A percentile compares a stretch with the other conserved stretches of the same genome.
Conservation (phyloP, 2,329 filamentous ascomycete species). For the Plectosphaerella plurivora region DNA sequence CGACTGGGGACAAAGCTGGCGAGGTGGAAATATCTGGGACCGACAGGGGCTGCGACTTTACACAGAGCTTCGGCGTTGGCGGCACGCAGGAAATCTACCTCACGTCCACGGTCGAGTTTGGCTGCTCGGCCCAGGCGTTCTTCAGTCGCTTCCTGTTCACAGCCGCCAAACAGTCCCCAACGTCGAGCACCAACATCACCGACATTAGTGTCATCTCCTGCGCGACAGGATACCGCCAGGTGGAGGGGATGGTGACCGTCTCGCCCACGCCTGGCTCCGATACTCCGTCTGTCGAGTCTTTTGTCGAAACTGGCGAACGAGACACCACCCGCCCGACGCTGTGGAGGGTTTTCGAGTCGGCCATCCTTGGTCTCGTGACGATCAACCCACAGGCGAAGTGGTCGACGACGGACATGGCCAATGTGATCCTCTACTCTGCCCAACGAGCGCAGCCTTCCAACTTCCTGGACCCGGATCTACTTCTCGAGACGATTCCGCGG, state of each 20-base stretch:
- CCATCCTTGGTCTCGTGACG: neutral
- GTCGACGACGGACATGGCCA: conserved; percentile 1
- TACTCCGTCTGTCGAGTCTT: neutral
- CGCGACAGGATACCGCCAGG: neutral
- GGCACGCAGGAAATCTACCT: neutral
- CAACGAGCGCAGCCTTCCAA: neutral
- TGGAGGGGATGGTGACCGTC: neutral
- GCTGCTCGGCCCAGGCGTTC: neutral
- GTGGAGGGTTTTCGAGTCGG: conserved; percentile 3
- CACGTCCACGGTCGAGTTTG: neutral
- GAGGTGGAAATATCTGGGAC: neutral
- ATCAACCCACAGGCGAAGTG: neutral
- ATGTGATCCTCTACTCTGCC: neutral
- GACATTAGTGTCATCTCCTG: conserved; percentile 5
- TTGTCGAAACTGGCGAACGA: neutral
- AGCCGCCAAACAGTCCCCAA: neutral
- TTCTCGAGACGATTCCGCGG: neutral
- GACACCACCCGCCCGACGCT: neutral
- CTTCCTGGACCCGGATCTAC: neutral
- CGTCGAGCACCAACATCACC: neutral
- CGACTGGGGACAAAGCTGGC: neutral
- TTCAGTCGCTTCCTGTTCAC: conserved; percentile 3
- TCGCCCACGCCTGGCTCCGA: neutral
- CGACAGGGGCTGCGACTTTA: conserved; percentile 1
- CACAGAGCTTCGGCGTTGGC: neutral